Percentiles rank a stretch among this genome's conserved stretches.
Conservation (phyloP, 805 yeast genomes). For the Saccharomycopsis sp. region DNA sequence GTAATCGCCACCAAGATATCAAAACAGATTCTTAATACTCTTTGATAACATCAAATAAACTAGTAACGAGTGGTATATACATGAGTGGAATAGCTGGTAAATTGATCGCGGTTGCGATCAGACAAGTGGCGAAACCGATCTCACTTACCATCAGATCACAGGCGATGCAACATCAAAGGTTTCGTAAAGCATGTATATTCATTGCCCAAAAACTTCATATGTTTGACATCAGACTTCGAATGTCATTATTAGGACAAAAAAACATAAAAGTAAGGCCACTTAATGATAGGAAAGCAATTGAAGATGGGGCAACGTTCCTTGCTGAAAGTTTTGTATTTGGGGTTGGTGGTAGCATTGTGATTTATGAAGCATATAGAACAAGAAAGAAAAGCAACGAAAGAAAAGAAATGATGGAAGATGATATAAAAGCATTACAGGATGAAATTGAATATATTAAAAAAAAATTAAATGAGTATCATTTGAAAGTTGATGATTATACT, state of each 20-base stretch:
- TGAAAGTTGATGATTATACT: conserved; percentile 41
- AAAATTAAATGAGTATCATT: conserved; percentile 37
- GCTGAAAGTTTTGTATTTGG: conserved; percentile 73
- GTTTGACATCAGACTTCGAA: conserved; percentile 55
- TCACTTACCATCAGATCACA: conserved; percentile 62
- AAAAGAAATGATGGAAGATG: conserved; percentile 64
- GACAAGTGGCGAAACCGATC: conserved; percentile 76
- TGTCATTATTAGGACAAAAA: conserved; percentile 50
- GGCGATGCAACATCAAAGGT: conserved; percentile 64
- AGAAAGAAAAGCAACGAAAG: conserved; percentile 55
- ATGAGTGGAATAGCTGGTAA: conserved; percentile 79
- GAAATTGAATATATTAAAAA: conserved; percentile 55
- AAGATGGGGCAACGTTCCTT: conserved; percentile 71
- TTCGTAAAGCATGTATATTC: conserved; percentile 53
- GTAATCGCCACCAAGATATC: too few relatives aligned
- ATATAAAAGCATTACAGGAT: conserved; percentile 59
- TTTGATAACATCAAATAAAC: too few relatives aligned
- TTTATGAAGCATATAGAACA: conserved; percentile 65
- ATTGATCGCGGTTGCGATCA: conserved; percentile 58
- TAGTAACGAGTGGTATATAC: neutral
- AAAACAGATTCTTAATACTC: too few relatives aligned
- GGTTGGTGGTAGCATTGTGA: conserved; percentile 70
- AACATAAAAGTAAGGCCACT: conserved; percentile 57
- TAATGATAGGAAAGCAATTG: conserved; percentile 76
- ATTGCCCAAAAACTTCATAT: conserved; percentile 69